A percentile compares a stretch with the other conserved stretches of the same genome.
Evolutionary conservation across 1,284 basidiomycete genomes (phyloP).

Genomic region (Coniferiporia sulphurascens): DNA sequence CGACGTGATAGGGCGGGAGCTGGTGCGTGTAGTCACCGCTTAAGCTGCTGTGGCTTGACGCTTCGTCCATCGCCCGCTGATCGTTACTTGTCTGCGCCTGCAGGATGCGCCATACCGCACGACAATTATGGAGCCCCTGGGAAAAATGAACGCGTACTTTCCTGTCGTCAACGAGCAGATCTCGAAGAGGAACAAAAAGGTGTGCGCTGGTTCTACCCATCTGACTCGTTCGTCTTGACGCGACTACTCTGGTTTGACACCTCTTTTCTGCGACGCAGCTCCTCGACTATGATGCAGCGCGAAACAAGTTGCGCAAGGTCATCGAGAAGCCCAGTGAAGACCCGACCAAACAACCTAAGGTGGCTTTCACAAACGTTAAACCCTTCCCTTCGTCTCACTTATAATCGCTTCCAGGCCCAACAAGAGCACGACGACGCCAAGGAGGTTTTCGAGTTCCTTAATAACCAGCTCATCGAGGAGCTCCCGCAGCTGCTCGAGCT

Average conservation of each 20-base stretch:
- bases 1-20: slow-evolving; percentile 76
- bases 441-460: slow-evolving; percentile 90
- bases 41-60: neutral
- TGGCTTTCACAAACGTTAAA: slow-evolving; percentile 28
- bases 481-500: slow-evolving; percentile 92
- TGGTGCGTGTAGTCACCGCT: slow-evolving; percentile 47
- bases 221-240: neutral
- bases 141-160: slow-evolving; percentile 96
- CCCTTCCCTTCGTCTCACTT: no score
- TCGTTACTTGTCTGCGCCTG: neutral
- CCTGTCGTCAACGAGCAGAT: slow-evolving; percentile 94
- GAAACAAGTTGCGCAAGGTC: slow-evolving; percentile 84
- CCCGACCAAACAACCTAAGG: slow-evolving; percentile 83
- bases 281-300: slow-evolving; percentile 91
- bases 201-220: slow-evolving; percentile 29
- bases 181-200: slow-evolving; percentile 94
- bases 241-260: neutral
- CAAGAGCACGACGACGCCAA: slow-evolving; percentile 93
- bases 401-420: slow-evolving; percentile 58
- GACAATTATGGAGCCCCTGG: slow-evolving; percentile 91
- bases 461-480: slow-evolving; percentile 88
- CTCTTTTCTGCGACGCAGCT: slow-evolving; percentile 45
- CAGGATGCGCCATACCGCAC: slow-evolving; percentile 93
- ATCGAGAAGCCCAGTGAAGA: slow-evolving; percentile 95
- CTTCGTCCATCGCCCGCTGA: neutral